These are phyloP conservation scores for Trametes hirsuta DNA, from an alignment of 1,284 basidiomycete species.

Conservation along the genomic window DNA sequence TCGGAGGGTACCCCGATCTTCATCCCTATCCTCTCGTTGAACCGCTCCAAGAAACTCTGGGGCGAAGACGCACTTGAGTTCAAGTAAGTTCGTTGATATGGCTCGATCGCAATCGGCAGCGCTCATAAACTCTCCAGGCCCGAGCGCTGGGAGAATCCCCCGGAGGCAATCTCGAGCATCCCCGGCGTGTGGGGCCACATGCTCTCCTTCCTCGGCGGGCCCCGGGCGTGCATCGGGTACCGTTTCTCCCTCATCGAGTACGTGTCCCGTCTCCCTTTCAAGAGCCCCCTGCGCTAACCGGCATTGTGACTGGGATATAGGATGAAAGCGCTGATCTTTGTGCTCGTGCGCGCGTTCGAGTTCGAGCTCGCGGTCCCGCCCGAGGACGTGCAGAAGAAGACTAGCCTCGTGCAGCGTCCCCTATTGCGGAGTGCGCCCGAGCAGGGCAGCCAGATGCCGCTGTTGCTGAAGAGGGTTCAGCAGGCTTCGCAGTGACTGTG, in stretches of 20 bases:
- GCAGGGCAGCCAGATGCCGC: slow-evolving; percentile 25
- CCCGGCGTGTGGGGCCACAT: slow-evolving; percentile 62
- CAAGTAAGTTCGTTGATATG: slow-evolving; percentile 35
- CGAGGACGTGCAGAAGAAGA: slow-evolving; percentile 25
- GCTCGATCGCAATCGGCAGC: too few species aligned
- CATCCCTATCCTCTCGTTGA: slow-evolving; percentile 52
- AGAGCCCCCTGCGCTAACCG: background rate
- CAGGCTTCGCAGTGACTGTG: background rate
- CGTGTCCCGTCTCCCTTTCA: slow-evolving; percentile 10
- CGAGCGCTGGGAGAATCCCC: slow-evolving; percentile 58
- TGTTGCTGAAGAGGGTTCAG: slow-evolving; percentile 19
- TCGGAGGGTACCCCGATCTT: slow-evolving; percentile 48
- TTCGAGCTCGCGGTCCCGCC: slow-evolving; percentile 53
- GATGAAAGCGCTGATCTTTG: slow-evolving; percentile 59
- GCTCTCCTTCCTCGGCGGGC: slow-evolving; percentile 63
- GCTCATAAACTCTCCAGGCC: slow-evolving; percentile 39
- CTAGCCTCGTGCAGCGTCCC: slow-evolving; percentile 26
- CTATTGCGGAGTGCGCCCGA: slow-evolving; percentile 9
- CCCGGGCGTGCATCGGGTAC: slow-evolving; percentile 68
- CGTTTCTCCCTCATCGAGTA: slow-evolving; percentile 70
- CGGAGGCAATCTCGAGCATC: slow-evolving; percentile 46
- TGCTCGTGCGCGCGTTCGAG: slow-evolving; percentile 57
- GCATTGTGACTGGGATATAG: slow-evolving; percentile 50
- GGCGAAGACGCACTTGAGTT: slow-evolving; percentile 57
- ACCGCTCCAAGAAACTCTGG: slow-evolving; percentile 52